A percentile compares a stretch with the other conserved stretches of the same genome.
These are phyloP conservation scores for Vitis amurensis DNA, from an alignment of 164 flowering plant genomes.

Conservation along the genomic window DNA sequence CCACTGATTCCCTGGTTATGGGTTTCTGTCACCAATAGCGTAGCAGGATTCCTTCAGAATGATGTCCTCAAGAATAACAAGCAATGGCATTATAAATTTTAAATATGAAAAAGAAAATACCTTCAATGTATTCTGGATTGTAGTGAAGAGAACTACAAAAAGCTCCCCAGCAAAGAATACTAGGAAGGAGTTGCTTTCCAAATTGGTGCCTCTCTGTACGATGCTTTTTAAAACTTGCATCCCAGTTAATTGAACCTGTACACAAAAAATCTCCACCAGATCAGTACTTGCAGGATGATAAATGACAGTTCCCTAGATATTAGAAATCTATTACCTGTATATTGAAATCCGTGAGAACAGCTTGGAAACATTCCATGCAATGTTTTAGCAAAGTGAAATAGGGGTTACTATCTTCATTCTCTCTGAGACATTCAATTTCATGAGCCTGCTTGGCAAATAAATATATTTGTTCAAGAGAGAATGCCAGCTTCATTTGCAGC, in stretches of 20 bases:
- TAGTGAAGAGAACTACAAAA: constrained; percentile 43
- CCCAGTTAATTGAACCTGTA: constrained; percentile 75
- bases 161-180: constrained; percentile 69
- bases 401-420: constrained; percentile 17
- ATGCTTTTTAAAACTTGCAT: constrained; percentile 68
- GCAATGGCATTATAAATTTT: not conserved
- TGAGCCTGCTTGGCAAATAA: constrained; percentile 53
- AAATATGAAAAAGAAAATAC: constrained; percentile 28
- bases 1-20: constrained; percentile 51
- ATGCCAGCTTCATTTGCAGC: constrained; percentile 62
- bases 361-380: constrained; percentile 40
- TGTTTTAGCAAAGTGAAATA: constrained; percentile 30
- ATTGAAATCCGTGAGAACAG: constrained; percentile 46
- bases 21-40: constrained; percentile 56
- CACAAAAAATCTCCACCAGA: not conserved
- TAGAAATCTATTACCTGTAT: constrained; percentile 47
- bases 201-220: constrained; percentile 44
- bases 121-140: constrained; percentile 49
- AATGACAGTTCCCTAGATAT: not conserved
- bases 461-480: constrained; percentile 57
- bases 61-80: not conserved
- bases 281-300: constrained; percentile 3
- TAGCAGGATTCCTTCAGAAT: constrained; percentile 3
- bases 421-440: constrained; percentile 31
- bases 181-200: constrained; percentile 40